A percentile compares a stretch with the other conserved stretches of the same genome.
Evolutionary conservation across 257 asterid species (phyloP).

Genomic region (Buddleja alternifolia): DNA sequence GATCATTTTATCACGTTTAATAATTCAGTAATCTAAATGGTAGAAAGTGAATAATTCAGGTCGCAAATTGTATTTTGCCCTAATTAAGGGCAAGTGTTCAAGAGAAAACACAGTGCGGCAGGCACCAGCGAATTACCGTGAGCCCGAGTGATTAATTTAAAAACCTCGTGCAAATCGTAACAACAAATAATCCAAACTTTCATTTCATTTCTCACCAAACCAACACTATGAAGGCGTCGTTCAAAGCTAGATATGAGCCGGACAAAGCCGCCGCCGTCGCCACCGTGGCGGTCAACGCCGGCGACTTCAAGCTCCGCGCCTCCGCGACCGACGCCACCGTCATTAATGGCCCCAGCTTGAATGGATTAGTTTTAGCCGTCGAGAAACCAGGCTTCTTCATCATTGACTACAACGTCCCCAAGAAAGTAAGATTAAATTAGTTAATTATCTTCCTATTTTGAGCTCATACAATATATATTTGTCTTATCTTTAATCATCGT

Average conservation of each 20-base stretch:
- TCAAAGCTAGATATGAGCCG: conserved; percentile 76
- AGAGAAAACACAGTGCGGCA: too few relatives aligned
- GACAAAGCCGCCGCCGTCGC: conserved; percentile 74
- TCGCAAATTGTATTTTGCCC: too few relatives aligned
- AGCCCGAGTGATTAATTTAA: too few relatives aligned
- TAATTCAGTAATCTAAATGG: too few relatives aligned
- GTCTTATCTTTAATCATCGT: not conserved
- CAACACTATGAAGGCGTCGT: conserved; percentile 66
- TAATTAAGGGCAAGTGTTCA: too few relatives aligned
- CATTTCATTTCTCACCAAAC: too few relatives aligned
- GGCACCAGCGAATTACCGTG: too few relatives aligned
- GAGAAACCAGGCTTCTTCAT: conserved; percentile 91
- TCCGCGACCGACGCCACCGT: conserved; percentile 92
- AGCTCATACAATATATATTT: not conserved
- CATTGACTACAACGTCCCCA: conserved; percentile 87
- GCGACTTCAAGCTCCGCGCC: conserved; percentile 86
- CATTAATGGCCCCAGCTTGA: conserved; percentile 77
- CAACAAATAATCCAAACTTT: too few relatives aligned
- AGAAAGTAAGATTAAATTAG: conserved; percentile 47
- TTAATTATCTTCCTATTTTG: not conserved
- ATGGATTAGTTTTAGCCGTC: conserved; percentile 73
- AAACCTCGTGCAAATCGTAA: too few relatives aligned
- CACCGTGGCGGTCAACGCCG: conserved; percentile 80
- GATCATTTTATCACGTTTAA: too few relatives aligned
- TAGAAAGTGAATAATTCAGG: too few relatives aligned